Evolutionary conservation across 1,284 basidiomycete species (phyloP).

Genomic region (Cystobasidium pallidum): DNA sequence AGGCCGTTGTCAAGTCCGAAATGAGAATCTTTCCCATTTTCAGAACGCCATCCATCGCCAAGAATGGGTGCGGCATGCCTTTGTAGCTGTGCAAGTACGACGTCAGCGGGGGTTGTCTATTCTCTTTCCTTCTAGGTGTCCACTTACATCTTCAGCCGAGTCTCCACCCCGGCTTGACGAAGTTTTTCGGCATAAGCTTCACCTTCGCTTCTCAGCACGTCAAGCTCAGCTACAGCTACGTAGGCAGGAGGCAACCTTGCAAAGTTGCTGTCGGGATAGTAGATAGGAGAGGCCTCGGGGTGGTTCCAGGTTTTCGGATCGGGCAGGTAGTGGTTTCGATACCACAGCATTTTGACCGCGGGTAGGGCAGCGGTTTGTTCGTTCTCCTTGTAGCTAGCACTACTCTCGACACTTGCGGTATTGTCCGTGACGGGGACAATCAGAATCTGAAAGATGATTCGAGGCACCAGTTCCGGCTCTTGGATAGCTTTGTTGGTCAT

Average conservation of each 20-base stretch:
- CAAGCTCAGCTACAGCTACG: slow-evolving; percentile 68
- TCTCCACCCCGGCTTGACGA: slow-evolving; percentile 61
- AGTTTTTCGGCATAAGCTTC: slow-evolving; percentile 68
- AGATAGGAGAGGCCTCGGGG: slow-evolving; percentile 71
- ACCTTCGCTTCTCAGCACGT: slow-evolving; percentile 70
- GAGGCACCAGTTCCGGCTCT: slow-evolving; percentile 62
- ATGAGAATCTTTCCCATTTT: slow-evolving; percentile 20
- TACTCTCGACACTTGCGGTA: slow-evolving; percentile 61
- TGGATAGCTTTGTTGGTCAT: slow-evolving; percentile 67
- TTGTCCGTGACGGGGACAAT: slow-evolving; percentile 74
- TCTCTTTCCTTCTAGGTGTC: neutral
- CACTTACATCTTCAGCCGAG: slow-evolving; percentile 14
- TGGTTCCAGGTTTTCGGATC: slow-evolving; percentile 65
- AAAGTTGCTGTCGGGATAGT: slow-evolving; percentile 65
- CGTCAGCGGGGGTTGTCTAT: no score
- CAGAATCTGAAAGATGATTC: slow-evolving; percentile 66
- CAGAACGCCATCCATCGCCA: slow-evolving; percentile 36
- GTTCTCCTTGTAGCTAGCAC: slow-evolving; percentile 65
- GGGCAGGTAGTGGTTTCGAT: slow-evolving; percentile 68
- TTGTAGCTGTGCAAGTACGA: slow-evolving; percentile 18
- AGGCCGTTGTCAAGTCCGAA: slow-evolving; percentile 12
- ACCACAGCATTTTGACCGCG: slow-evolving; percentile 72
- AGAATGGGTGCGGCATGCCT: slow-evolving; percentile 42
- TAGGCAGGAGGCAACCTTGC: slow-evolving; percentile 64
- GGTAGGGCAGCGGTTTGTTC: slow-evolving; percentile 65